Conservation (phyloP, 148 eudicot genomes). For the Vaccinium corymbosum region DNA sequence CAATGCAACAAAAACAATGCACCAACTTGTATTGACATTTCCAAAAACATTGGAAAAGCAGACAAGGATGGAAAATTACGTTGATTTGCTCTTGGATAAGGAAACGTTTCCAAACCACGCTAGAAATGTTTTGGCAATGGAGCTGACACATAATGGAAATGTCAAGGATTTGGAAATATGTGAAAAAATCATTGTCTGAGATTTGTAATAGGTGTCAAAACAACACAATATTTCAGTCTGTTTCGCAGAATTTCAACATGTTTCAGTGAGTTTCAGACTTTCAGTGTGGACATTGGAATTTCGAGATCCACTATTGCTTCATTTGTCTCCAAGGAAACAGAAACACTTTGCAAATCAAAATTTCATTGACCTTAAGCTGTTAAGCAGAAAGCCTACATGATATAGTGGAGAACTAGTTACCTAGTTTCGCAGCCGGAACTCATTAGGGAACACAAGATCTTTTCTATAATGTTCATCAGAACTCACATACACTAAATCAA, state of each 20-base stretch:
- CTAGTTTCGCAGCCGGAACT: not conserved
- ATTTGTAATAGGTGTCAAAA: not conserved
- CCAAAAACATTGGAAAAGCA: not conserved
- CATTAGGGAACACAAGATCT: not conserved
- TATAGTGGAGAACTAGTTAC: not conserved
- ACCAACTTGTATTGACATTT: not conserved
- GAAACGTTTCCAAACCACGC: not conserved
- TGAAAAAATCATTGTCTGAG: not conserved
- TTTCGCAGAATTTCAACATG: not conserved
- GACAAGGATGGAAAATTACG: not conserved
- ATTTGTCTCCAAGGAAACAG: not conserved
- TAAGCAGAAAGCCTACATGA: not conserved
- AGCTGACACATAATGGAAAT: not conserved
- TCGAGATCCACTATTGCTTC: not conserved
- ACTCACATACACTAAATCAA: not conserved
- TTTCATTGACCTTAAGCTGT: not conserved
- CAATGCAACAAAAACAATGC: conserved; percentile 11
- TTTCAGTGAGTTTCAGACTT: not conserved
- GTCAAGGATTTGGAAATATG: not conserved
- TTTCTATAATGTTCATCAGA: conserved; percentile 1
- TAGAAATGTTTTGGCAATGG: not conserved
- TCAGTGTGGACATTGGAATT: not conserved
- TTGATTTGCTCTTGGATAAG: not conserved
- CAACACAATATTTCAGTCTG: not conserved
- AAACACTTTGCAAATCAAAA: not conserved